These are phyloP conservation scores for Rhodotorula mucilaginosa DNA, from an alignment of 1,284 basidiomycete genomes.

Conservation along the genomic window DNA sequence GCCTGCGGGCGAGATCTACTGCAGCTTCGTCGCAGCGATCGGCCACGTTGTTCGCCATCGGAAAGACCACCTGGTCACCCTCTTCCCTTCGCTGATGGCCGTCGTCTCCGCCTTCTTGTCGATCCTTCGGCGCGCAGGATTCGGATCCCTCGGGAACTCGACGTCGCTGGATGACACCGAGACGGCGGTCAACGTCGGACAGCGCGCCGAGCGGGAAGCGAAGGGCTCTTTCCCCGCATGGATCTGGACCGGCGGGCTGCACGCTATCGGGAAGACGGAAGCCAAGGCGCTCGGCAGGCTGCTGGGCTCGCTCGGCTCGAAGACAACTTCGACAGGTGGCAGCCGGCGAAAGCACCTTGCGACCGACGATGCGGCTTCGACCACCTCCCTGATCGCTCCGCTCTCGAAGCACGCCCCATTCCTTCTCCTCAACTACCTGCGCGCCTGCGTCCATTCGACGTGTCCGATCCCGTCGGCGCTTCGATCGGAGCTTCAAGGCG, in stretches of 20 bases:
- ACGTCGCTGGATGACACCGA: conserved; percentile 11
- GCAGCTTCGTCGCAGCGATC: conserved; percentile 26
- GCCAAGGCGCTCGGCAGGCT: conserved; percentile 37
- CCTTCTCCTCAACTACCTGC: conserved; percentile 42
- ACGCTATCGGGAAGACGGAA: conserved; percentile 22
- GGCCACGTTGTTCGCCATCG: conserved; percentile 40
- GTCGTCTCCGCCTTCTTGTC: conserved; percentile 25
- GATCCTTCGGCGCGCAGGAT: conserved; percentile 28
- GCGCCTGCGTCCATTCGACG: conserved; percentile 33
- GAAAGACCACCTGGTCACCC: conserved; percentile 39
- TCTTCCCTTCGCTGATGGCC: conserved; percentile 38
- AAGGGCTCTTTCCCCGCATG: conserved; percentile 36
- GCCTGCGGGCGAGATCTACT: conserved; percentile 8
- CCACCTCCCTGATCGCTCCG: conserved; percentile 37
- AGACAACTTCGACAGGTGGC: conserved; percentile 29
- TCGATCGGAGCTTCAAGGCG: conserved; percentile 36
- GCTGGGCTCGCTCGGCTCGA: conserved; percentile 38
- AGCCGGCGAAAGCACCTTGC: conserved; percentile 15
- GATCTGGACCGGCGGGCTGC: conserved; percentile 30
- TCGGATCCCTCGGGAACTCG: conserved; percentile 24
- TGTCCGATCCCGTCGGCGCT: conserved; percentile 36
- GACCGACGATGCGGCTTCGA: conserved; percentile 8
- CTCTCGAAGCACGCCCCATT: conserved; percentile 45
- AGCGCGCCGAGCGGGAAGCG: conserved; percentile 34
- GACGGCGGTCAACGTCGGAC: conserved; percentile 8